These are phyloP conservation scores for Violaceomyces palustris DNA, from an alignment of 1,284 basidiomycete genomes.

Conservation along the genomic window DNA sequence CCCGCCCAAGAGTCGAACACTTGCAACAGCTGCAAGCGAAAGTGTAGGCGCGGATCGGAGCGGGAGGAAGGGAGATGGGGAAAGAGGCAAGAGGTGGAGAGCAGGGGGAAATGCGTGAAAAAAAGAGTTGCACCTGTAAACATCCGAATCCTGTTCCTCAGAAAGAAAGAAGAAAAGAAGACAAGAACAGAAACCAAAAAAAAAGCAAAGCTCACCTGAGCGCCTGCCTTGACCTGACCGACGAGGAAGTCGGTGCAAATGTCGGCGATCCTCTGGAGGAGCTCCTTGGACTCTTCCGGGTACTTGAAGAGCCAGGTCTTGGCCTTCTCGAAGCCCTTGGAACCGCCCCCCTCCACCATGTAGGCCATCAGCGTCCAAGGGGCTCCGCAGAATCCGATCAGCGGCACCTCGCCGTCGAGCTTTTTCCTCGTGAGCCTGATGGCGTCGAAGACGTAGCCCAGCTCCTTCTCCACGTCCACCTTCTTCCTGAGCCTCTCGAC, in stretches of 20 bases:
- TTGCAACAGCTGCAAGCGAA: constrained; percentile 38
- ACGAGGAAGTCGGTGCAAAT: constrained; percentile 50
- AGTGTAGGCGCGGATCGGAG: too few species aligned
- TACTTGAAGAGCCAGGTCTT: constrained; percentile 51
- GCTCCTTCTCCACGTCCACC: constrained; percentile 50
- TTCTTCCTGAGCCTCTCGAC: constrained; percentile 42
- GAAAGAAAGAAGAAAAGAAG: too few species aligned
- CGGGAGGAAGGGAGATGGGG: not conserved
- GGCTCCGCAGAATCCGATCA: constrained; percentile 52
- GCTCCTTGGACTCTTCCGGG: constrained; percentile 46
- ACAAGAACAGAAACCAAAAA: too few species aligned
- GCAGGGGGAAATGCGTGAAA: not conserved
- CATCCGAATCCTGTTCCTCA: too few species aligned
- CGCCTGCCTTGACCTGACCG: constrained; percentile 49
- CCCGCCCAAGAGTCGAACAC: constrained; percentile 53
- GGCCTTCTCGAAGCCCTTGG: constrained; percentile 50
- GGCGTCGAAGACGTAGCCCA: constrained; percentile 51
- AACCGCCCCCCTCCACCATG: constrained; percentile 52
- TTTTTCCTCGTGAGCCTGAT: constrained; percentile 44
- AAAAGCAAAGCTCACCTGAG: constrained; percentile 13
- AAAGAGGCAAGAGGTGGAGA: not conserved
- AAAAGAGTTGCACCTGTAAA: not conserved
- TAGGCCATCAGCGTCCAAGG: constrained; percentile 53
- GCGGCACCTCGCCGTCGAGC: constrained; percentile 49
- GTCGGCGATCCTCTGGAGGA: constrained; percentile 46